phyloP scores from a whole-genome alignment of 148 eudicot species.

The Rhododendron williamsianum region DNA sequence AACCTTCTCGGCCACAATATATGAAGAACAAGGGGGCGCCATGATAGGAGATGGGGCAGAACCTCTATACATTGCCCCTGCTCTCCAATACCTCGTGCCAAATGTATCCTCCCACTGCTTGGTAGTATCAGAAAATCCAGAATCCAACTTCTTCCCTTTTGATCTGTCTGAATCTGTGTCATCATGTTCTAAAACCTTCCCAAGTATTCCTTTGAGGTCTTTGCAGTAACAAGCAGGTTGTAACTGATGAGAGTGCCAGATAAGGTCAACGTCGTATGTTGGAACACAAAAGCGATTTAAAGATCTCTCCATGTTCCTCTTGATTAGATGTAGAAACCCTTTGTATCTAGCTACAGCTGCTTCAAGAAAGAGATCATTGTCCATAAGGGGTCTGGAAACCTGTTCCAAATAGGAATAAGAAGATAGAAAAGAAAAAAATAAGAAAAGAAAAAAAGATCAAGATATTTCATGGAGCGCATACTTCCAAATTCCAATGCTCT shows the following conservation, averaged over 20 bases:
- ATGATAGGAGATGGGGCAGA: constrained; percentile 56
- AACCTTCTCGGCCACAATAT: constrained; percentile 27
- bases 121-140: constrained; percentile 81
- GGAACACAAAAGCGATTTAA: constrained; percentile 74
- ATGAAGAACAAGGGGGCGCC: constrained; percentile 36
- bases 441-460: background rate
- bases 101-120: constrained; percentile 73
- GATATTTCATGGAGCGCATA: background rate
- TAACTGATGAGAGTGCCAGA: constrained; percentile 97
- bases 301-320: constrained; percentile 59
- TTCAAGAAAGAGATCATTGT: constrained; percentile 57
- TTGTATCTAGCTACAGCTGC: constrained; percentile 91
- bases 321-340: constrained; percentile 84
- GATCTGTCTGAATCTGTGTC: constrained; percentile 91
- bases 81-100: constrained; percentile 85
- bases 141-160: constrained; percentile 85
- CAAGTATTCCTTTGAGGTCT: constrained; percentile 53
- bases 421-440: background rate
- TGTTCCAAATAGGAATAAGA: constrained; percentile 16
- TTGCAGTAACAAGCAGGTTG: constrained; percentile 61
- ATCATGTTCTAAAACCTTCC: constrained; percentile 87
- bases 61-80: constrained; percentile 95
- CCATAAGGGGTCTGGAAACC: constrained; percentile 76
- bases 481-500: background rate
- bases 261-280: constrained; percentile 90